These are phyloP conservation scores for Beta lomatogona DNA, from an alignment of 179 eudicot species.

Conservation along the genomic window DNA sequence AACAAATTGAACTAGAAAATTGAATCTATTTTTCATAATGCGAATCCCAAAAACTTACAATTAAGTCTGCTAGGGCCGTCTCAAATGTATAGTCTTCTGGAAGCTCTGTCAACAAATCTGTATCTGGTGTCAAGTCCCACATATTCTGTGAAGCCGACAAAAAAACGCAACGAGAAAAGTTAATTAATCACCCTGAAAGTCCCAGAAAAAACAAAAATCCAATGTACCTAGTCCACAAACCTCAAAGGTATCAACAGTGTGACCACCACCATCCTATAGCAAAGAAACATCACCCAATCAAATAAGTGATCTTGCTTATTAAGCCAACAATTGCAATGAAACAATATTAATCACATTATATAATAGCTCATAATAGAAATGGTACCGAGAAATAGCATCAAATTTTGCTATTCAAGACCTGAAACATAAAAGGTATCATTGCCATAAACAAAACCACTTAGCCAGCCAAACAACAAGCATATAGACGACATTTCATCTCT, in stretches of 20 bases:
- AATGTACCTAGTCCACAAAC: conserved; percentile 30
- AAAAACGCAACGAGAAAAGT: not conserved
- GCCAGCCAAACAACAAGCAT: no score
- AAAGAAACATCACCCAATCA: conserved; percentile 14
- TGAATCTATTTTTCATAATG: not conserved
- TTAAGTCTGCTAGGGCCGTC: conserved; percentile 77
- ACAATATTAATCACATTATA: conserved; percentile 6
- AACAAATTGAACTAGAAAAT: conserved; percentile 4
- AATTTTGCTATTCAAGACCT: no score
- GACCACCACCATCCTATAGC: conserved; percentile 60
- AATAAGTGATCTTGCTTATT: conserved; percentile 14
- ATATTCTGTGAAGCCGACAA: conserved; percentile 46
- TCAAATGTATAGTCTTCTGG: conserved; percentile 72
- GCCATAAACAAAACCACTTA: no score
- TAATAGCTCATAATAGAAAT: not conserved
- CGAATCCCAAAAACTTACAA: conserved; percentile 45
- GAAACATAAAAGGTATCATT: no score
- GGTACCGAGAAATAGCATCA: no score
- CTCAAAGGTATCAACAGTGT: conserved; percentile 48
- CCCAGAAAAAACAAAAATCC: not conserved
- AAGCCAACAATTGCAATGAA: not conserved
- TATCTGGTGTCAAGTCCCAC: conserved; percentile 89
- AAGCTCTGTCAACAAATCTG: conserved; percentile 65
- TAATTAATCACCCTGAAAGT: not conserved
- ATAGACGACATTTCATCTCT: no score